A percentile compares a stretch with the other conserved stretches of the same genome.
Conservation (phyloP, 805 yeast genomes). For the Saccharomycopsis sp. region DNA sequence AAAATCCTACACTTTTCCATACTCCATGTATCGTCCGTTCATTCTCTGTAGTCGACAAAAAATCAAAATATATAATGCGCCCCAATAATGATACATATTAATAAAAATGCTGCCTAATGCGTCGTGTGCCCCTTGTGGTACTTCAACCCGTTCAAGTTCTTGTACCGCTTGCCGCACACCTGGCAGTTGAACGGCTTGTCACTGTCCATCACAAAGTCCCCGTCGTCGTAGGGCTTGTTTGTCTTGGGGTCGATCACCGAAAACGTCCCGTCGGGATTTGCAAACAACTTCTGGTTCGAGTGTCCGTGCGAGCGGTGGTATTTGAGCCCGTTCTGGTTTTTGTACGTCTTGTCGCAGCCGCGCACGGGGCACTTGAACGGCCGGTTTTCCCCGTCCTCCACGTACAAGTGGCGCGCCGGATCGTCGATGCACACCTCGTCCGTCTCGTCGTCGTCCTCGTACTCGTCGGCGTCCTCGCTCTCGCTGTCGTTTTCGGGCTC, state of each 20-base stretch:
- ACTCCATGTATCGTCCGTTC: no score
- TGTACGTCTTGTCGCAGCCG: conserved; percentile 96
- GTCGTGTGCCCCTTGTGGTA: conserved; percentile 98
- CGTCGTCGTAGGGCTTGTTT: conserved; percentile 86
- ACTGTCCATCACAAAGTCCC: conserved; percentile 81
- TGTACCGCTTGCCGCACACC: conserved; percentile 95
- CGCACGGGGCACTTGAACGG: conserved; percentile 97
- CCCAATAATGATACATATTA: background rate
- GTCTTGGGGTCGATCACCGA: conserved; percentile 88
- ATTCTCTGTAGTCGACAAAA: no score
- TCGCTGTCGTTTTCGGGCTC: conserved; percentile 20
- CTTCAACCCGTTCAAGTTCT: conserved; percentile 91
- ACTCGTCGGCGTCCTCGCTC: conserved; percentile 31
- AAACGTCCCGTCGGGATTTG: conserved; percentile 88
- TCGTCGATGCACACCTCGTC: conserved; percentile 85
- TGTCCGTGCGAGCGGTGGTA: conserved; percentile 96
- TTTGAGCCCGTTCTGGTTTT: conserved; percentile 94
- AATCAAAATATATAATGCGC: background rate
- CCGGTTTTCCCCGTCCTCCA: conserved; percentile 87
- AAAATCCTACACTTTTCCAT: no score
- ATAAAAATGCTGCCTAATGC: conserved; percentile 34
- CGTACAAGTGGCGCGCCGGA: conserved; percentile 91
- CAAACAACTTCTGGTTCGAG: conserved; percentile 86
- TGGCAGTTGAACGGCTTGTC: conserved; percentile 98
- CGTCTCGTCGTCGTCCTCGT: conserved; percentile 27